Base-by-base conservation (phyloP, 305 asterid species). In the Fraxinus albicans region DNA sequence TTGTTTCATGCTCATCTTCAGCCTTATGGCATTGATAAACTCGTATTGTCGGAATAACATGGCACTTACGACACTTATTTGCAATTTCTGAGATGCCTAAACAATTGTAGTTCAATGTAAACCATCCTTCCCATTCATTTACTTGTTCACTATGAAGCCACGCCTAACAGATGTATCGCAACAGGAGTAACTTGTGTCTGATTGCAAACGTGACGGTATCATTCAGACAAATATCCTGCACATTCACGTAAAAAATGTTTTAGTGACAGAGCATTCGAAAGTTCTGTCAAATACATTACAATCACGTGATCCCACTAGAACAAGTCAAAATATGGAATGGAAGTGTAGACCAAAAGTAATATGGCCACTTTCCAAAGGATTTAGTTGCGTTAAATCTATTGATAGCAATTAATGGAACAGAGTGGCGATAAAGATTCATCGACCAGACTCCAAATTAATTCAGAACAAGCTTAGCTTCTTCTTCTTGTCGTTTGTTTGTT, bases 191-290 rank as follows among this genome's bases (percentile, higher is more conserved):
- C 95, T 90, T 76, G 86, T 85, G 80, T 95, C 94, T 42, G 93
- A 86, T 70, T 92, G 95, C 89, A 95, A 79, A 80, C 94, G 88
- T 40, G 95, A 92, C 74, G 1, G 91, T 89, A 36, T 91, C 92
- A 21, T 91, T 96, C 85, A 90, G 89, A 86, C 93, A 92, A 50
- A 89, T 81, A 86, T 93, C 97, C 97, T 93, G 92, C 89, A 79
- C 80, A 76, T 23, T 55, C 1, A 10, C 67, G 36, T 25, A 25
- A 77, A 75, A 25, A 78, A 8, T 34, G 42, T 53, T 35, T 53
- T 31, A 47, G 4, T 25, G 23, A 17, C 4, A 35, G 13, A 42
- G 13, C 12, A 9, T 42, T 42, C 12, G 53, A 42, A 2, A 42
- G 17, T 42, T 44, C 53, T 9, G 17, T 44, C 50, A 42, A 9